Evolutionary conservation across 2,329 filamentous ascomycete species (phyloP).

Genomic region (Thelonectria discophora): DNA sequence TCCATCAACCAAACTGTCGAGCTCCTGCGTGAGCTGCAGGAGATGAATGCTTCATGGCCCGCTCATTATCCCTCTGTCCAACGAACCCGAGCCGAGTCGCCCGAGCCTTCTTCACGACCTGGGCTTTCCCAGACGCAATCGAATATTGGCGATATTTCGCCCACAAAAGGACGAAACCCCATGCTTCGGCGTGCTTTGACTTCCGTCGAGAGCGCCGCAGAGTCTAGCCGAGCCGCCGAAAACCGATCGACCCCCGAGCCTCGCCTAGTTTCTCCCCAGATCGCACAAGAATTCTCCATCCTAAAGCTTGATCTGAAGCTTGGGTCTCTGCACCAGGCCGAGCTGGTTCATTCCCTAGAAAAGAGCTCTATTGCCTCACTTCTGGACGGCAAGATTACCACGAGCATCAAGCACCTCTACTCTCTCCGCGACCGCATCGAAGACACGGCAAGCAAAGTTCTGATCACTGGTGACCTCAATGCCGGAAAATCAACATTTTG

Average conservation of each 20-base stretch:
- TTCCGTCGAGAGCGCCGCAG: conserved; percentile 67
- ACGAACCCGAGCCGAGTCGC: conserved; percentile 59
- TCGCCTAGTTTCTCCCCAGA: conserved; percentile 87
- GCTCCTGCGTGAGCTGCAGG: conserved; percentile 81
- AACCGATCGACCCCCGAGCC: conserved; percentile 72
- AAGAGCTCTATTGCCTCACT: conserved; percentile 90
- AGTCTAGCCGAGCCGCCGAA: conserved; percentile 78
- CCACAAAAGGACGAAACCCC: conserved; percentile 55
- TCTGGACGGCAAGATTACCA: conserved; percentile 91
- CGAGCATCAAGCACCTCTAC: conserved; percentile 89
- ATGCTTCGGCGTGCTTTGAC: conserved; percentile 76
- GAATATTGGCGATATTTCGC: conserved; percentile 58
- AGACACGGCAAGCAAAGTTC: conserved; percentile 95
- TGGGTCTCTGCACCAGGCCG: conserved; percentile 83
- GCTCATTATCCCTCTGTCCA: conserved; percentile 92
- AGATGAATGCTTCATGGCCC: conserved; percentile 92
- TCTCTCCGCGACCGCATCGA: conserved; percentile 92
- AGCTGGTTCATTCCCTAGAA: conserved; percentile 93
- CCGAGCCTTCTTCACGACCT: conserved; percentile 63
- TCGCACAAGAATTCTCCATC: conserved; percentile 95
- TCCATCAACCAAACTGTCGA: conserved; percentile 90
- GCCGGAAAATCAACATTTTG: conserved; percentile 99
- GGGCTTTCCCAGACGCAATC: conserved; percentile 71
- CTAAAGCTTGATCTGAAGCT: conserved; percentile 95
- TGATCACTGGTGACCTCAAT: conserved; percentile 95